A percentile compares a stretch with the other conserved stretches of the same genome.
These are phyloP conservation scores for Heliocybe sulcata DNA, from an alignment of 1,284 basidiomycete species.

Conservation along the genomic window DNA sequence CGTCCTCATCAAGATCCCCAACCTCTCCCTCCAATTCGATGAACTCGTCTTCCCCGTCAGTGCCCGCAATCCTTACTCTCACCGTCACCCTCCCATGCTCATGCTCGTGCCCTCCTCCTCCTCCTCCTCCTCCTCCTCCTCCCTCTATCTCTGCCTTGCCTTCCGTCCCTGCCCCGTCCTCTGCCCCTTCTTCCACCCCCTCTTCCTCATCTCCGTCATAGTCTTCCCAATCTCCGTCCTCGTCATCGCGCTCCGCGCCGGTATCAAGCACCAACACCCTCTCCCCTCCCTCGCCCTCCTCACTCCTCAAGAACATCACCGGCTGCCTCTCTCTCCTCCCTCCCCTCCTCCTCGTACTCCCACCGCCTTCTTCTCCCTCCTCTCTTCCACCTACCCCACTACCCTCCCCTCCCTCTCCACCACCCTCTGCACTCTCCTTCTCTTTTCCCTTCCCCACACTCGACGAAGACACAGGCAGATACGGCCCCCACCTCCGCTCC, in stretches of 20 bases:
- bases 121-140: background rate
- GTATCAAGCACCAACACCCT: too few relatives aligned
- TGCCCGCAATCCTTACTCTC: background rate
- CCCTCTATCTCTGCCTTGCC: background rate
- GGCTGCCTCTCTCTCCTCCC: background rate
- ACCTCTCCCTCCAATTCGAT: background rate
- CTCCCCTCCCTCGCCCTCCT: background rate
- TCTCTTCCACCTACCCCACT: background rate
- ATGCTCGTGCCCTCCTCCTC: background rate
- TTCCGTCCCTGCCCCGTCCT: too few relatives aligned
- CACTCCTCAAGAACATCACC: background rate
- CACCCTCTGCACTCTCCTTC: background rate
- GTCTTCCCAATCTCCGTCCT: background rate
- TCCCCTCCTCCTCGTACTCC: background rate
- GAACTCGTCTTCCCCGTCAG: background rate
- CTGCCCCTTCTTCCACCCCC: background rate
- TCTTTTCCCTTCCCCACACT: background rate
- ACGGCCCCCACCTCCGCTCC: slow-evolving; percentile 41
- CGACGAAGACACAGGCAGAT: slow-evolving; percentile 20
- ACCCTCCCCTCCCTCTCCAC: background rate
- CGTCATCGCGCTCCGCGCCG: background rate
- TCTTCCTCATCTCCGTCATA: too few relatives aligned
- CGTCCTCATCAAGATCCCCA: background rate
- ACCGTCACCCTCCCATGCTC: background rate
- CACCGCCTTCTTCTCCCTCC: background rate